Percentiles rank a stretch among this genome's conserved stretches.
Conservation (phyloP, 495 filamentous ascomycete genomes). For the Tetracladium marchalianum region DNA sequence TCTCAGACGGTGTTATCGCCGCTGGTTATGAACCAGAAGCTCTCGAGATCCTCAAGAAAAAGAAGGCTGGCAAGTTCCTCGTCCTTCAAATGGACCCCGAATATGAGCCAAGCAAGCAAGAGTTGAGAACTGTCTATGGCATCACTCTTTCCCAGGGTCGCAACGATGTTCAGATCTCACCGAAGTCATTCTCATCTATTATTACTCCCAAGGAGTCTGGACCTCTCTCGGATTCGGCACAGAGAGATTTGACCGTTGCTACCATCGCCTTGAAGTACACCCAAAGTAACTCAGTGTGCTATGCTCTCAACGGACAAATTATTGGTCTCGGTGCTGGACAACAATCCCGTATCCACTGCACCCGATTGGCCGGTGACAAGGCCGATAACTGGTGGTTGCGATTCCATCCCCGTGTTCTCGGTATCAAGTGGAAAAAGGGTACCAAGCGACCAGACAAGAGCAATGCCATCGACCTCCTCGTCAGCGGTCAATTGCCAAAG, state of each 20-base stretch:
- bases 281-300: slow-evolving; percentile 97
- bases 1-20: slow-evolving; percentile 93
- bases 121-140: slow-evolving; percentile 81
- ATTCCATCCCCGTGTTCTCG: slow-evolving; percentile 79
- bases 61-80: slow-evolving; percentile 96
- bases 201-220: slow-evolving; percentile 71
- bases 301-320: slow-evolving; percentile 88
- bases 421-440: slow-evolving; percentile 93
- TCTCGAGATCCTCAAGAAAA: slow-evolving; percentile 87
- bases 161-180: slow-evolving; percentile 81
- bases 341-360: slow-evolving; percentile 97
- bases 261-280: slow-evolving; percentile 98
- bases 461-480: slow-evolving; percentile 93
- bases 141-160: slow-evolving; percentile 78
- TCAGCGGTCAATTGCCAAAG: slow-evolving; percentile 77
- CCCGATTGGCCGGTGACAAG: slow-evolving; percentile 95
- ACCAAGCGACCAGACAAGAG: slow-evolving; percentile 94
- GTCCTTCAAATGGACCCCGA: slow-evolving; percentile 88
- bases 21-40: slow-evolving; percentile 76
- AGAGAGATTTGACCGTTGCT: slow-evolving; percentile 86
- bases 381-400: slow-evolving; percentile 99
- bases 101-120: slow-evolving; percentile 65
- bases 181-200: slow-evolving; percentile 73
- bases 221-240: slow-evolving; percentile 66
- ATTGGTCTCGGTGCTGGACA: slow-evolving; percentile 93